A percentile compares a stretch with the other conserved stretches of the same genome.
These are phyloP conservation scores for Atalantia buxifolia DNA, from an alignment of 345 rosid species.

Conservation along the genomic window DNA sequence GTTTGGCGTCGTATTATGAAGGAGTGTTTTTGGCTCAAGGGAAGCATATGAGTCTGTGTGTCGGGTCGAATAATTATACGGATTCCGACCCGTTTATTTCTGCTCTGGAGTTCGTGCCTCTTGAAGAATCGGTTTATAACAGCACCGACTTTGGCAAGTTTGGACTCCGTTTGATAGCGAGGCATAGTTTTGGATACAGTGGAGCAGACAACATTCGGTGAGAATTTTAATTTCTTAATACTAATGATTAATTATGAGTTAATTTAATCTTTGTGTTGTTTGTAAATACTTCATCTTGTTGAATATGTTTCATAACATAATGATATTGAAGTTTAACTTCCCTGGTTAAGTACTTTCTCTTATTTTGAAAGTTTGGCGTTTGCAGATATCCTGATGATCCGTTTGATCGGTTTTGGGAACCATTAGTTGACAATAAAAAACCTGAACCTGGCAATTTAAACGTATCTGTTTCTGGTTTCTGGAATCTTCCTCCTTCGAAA, in stretches of 20 bases:
- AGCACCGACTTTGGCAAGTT: slow-evolving; percentile 49
- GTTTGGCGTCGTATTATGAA: slow-evolving; percentile 65
- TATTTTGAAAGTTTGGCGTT: neutral
- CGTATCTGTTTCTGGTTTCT: slow-evolving; percentile 65
- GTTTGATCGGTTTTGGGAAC: slow-evolving; percentile 81
- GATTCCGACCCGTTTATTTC: slow-evolving; percentile 87
- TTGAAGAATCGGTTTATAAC: slow-evolving; percentile 61
- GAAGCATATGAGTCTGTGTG: slow-evolving; percentile 68
- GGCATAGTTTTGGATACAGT: slow-evolving; percentile 70
- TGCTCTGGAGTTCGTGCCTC: slow-evolving; percentile 66
- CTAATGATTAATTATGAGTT: neutral
- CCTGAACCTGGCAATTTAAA: slow-evolving; percentile 42
- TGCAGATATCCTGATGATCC: slow-evolving; percentile 79
- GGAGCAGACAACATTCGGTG: slow-evolving; percentile 54
- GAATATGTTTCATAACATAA: neutral
- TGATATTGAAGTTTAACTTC: neutral
- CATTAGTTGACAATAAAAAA: slow-evolving; percentile 31
- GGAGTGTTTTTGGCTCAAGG: slow-evolving; percentile 73
- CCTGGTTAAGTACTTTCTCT: neutral
- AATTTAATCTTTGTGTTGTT: neutral
- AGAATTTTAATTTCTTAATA: neutral
- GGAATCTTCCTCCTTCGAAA: slow-evolving; percentile 85
- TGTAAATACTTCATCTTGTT: neutral
- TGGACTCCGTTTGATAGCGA: slow-evolving; percentile 60
- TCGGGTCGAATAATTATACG: slow-evolving; percentile 63